Conservation (phyloP, 345 rosid genomes). For the Bruguiera gymnorhiza region DNA sequence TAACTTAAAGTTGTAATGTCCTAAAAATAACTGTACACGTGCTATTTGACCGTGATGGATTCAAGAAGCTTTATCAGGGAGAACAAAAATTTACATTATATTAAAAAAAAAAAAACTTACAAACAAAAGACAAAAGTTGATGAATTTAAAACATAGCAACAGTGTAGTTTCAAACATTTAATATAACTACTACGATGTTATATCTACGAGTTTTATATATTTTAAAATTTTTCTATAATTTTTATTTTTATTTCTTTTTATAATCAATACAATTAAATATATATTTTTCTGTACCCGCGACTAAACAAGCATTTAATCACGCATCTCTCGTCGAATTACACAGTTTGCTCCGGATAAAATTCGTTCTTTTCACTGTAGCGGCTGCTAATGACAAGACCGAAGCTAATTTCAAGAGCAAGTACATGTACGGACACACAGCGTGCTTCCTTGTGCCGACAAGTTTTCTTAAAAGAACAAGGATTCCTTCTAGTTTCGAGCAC, state of each 20-base stretch:
- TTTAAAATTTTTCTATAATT: neutral
- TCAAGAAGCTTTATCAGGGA: too few relatives aligned
- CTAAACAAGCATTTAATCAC: neutral
- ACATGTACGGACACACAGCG: neutral
- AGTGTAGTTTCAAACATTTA: neutral
- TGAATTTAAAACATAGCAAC: too few relatives aligned
- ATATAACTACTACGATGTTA: neutral
- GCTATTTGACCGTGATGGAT: too few relatives aligned
- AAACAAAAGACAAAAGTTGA: too few relatives aligned
- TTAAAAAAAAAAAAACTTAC: too few relatives aligned
- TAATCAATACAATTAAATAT: neutral
- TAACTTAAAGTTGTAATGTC: too few relatives aligned
- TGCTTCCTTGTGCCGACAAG: neutral
- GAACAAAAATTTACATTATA: too few relatives aligned
- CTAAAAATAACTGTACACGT: too few relatives aligned
- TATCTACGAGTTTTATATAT: neutral
- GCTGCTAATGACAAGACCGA: neutral
- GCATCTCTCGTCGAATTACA: neutral
- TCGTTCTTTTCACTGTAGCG: neutral
- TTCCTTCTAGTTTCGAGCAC: neutral
- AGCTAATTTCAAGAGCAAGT: neutral
- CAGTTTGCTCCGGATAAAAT: neutral
- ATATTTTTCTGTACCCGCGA: neutral
- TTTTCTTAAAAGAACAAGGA: neutral
- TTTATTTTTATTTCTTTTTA: neutral